Evolutionary conservation across 352 stramenopile genomes (phyloP), one percentile per base, ranked within the genome.

Genomic region (Thraustochytrium sp.): DNA sequence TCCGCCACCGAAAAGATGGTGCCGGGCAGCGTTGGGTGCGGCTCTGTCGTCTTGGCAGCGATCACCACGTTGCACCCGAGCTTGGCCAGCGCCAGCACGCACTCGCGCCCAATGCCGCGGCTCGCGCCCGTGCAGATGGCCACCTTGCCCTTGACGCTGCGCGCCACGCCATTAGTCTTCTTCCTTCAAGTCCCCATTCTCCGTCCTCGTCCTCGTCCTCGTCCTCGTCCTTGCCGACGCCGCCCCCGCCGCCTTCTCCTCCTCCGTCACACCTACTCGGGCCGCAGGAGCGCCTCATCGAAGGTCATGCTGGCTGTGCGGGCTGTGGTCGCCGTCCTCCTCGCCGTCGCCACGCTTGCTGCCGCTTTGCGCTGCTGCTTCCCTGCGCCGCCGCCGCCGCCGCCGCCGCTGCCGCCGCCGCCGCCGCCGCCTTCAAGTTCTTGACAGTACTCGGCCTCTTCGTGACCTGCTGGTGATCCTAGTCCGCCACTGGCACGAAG

Each of bases 41-140:
- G 29, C 37, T 40, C 42, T 5, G 16, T 44, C 1, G 26, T 49
- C 37, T 85, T 85, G 34, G 72, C 80, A 18, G 73, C 80, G 21
- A 85, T 54, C 36, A 85, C 65, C 16, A 85, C 49, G 29, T 85
- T 84, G 38, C 64, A 76, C 11, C 65, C 80, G 13, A 42, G 31
- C 37, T 73, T 61, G 38, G 65, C 65, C 38, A 76, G 49, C 23
- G 51, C 38, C 36, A 85, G 68, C 49, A 73, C 80, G 36, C 73
- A 76, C 18, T 82, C 65, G 26, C 65, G 44, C 13, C 80, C 80
- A 26, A 85, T 85, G 54, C 80, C 80, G 38, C 65, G 46, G 36
- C 36, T 65, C 1, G 80, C 80, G 29, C 80, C 80, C 21, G 80
- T 85, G 42, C 85, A 54, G 18, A 85, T 76, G 37, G 34, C 64